Base-by-base conservation (phyloP, 2,329 filamentous ascomycete species). In the Ascochyta pisi region DNA sequence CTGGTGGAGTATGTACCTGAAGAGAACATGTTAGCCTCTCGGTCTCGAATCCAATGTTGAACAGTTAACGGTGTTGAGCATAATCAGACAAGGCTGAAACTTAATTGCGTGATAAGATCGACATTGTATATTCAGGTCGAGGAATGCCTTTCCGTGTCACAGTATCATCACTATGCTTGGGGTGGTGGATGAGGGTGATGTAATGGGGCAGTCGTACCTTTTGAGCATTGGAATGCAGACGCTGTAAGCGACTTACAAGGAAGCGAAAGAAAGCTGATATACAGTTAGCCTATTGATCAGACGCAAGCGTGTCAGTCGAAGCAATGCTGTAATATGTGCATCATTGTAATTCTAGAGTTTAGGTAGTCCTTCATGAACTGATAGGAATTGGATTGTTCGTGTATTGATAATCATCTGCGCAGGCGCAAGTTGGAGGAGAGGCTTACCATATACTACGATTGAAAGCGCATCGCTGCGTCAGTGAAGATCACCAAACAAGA, bases 51-150 rank as follows among this genome's bases (percentile, higher is more conserved):
- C 45, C 46, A 57, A 52, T 42, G 44, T 46, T 42, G 42, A 61
- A 55, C 29, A 61, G 38, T 58, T 54, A 47, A 49, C 37, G 41
- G 39, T 51, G 16, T 58, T 59, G 44, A 63, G 65, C 66, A 68
- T 65, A 69, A 77, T 87, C 84, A 87, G 84, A 87, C 84, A 87
- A 87, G 84, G 84, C 84, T 87, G 84, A 87, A 87, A 87, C 84
- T 87, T 85, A 75, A 79, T 74, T 76, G 81, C 54, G 54, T 57
- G 64, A 86, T 83, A 84, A 80, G 81, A 84, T 86, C 84, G 82
- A 86, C 84, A 86, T 82, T 76, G 74, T 79, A 76, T 78, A 77
- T 87, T 86, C 83, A 82, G 84, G 79, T 83, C 83, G 84, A 87
- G 84, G 84, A 87, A 87, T 87, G 84, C 84, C 85, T 84, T 80